These are phyloP conservation scores for Claviceps sp. DNA, from an alignment of 2,329 filamentous ascomycete genomes.

Conservation along the genomic window DNA sequence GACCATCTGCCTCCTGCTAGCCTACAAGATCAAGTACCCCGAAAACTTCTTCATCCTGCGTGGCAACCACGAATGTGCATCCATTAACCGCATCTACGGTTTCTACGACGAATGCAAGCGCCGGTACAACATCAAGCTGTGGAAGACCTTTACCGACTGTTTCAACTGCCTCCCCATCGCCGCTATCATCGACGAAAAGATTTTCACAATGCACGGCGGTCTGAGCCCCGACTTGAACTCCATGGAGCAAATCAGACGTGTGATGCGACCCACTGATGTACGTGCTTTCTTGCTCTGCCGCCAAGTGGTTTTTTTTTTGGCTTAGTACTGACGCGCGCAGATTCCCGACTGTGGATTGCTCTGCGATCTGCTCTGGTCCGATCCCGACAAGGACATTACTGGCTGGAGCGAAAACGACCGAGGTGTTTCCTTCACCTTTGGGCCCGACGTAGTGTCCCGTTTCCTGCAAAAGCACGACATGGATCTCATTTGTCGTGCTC, in stretches of 20 bases:
- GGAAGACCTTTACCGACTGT: slow-evolving; percentile 99
- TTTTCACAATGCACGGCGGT: slow-evolving; percentile 99
- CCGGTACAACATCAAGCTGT: slow-evolving; percentile 97
- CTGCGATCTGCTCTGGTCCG: slow-evolving; percentile 96
- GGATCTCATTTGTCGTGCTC: slow-evolving; percentile 96
- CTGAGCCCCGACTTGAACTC: slow-evolving; percentile 95
- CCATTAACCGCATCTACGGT: slow-evolving; percentile 97
- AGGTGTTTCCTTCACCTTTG: slow-evolving; percentile 97
- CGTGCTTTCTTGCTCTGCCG: slow-evolving; percentile 27
- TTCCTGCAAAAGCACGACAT: slow-evolving; percentile 99
- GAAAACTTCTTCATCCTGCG: slow-evolving; percentile 99
- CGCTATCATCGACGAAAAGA: slow-evolving; percentile 99
- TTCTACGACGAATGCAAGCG: slow-evolving; percentile 99
- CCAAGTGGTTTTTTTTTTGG: neutral
- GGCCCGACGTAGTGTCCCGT: slow-evolving; percentile 88
- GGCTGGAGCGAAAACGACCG: slow-evolving; percentile 99
- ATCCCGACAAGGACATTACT: slow-evolving; percentile 97
- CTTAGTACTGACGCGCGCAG: slow-evolving; percentile 32
- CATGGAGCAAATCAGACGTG: slow-evolving; percentile 98
- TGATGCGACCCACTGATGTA: slow-evolving; percentile 98
- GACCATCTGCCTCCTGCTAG: slow-evolving; percentile 90
- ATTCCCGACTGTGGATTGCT: slow-evolving; percentile 96
- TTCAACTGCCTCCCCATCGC: slow-evolving; percentile 99
- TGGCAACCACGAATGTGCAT: slow-evolving; percentile 97
- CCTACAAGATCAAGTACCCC: slow-evolving; percentile 99